Conservation (phyloP, 129 eudicot species). For the Heracleum sosnowskyi region DNA sequence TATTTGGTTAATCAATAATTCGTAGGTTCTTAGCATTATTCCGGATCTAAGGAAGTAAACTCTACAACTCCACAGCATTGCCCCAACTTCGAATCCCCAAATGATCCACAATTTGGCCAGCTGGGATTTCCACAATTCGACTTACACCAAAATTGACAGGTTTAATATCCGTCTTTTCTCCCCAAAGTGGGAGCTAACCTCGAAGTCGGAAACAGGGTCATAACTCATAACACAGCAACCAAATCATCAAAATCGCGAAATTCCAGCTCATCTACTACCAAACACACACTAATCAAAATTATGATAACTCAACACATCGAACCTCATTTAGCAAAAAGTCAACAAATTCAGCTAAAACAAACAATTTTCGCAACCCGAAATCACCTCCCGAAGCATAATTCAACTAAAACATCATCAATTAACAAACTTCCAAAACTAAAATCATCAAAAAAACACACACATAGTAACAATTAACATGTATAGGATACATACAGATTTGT, state of each 20-base stretch:
- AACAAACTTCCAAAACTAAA: neutral
- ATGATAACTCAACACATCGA: neutral
- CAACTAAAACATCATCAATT: neutral
- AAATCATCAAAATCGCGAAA: neutral
- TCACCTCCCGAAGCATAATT: too few relatives aligned
- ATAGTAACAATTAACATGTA: too few relatives aligned
- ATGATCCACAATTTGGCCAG: neutral
- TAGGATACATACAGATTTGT: constrained; percentile 52
- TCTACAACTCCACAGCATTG: too few relatives aligned
- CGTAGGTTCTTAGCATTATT: neutral
- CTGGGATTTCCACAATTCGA: neutral
- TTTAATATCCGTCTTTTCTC: neutral
- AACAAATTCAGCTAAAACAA: neutral
- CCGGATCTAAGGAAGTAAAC: neutral
- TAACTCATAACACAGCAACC: neutral
- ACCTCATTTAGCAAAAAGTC: neutral
- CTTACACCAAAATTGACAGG: neutral
- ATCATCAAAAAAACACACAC: neutral
- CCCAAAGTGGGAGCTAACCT: neutral
- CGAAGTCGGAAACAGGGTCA: neutral
- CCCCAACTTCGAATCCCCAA: too few relatives aligned
- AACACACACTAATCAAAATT: neutral
- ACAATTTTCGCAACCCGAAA: neutral
- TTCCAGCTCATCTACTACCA: neutral
- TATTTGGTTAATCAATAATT: too few relatives aligned